Base-by-base conservation (phyloP, 306 rosid species). In the Cucumis sativus region DNA sequence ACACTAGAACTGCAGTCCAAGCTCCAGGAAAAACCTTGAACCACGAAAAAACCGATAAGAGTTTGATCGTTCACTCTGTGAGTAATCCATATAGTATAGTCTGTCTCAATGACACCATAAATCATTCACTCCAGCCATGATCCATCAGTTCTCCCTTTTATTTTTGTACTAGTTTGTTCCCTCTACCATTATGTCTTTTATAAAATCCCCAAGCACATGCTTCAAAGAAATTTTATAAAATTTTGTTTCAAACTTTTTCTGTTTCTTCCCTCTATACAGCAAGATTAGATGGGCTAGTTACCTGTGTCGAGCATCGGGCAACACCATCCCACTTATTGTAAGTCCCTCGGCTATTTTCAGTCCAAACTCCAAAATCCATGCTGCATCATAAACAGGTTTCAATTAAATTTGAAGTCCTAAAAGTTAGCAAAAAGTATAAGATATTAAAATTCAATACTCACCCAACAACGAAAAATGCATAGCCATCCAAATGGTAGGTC, bases 241-340 rank as follows among this genome's bases (percentile, higher is more conserved):
- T 35, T 37, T 37, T 66, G 73, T 40, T 40, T n/a, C 74, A 11
- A n/a, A 68, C 74, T 1, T 23, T 47, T 71, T 71, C 3, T 49
- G 60, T 71, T 71, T 71, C 76, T 71, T 49, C 43, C 76, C 59
- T 71, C 39, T 52, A 7, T 15, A 28, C 41, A 71, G 16, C 45
- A 25, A 28, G 23, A 49, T 71, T 25, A 47, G 59, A 47, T 47
- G 43, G 41, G 23, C 73, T 39, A 62, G 33, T 20, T 85, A 91
- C 98, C 98, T 94, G 98, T 25, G 87, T 70, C 52, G 98, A 89
- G 39, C 84, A 14, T 59, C 97, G 91, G 83, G 98, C 98, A 79
- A 94, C 92, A 88, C 98, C 98, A 73, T 94, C 98, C 98, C 98
- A 94, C 82, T 94, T 94, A 72, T 94, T 94, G 74, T 94, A 94